Base-by-base conservation (phyloP, 352 stramenopile species). In the Phytophthora tubulina region DNA sequence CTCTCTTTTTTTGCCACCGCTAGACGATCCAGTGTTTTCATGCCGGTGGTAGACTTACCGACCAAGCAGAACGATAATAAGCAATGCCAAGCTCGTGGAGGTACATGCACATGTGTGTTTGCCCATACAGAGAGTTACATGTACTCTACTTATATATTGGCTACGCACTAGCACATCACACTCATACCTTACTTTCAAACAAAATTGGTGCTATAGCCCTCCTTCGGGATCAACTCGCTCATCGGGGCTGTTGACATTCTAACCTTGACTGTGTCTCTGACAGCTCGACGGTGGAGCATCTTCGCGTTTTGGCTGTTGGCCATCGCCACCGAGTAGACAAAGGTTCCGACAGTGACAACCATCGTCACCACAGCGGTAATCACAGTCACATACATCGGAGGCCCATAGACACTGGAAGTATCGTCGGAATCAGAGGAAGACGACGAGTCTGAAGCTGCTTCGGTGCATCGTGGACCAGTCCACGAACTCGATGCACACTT, bases 141-240 rank as follows among this genome's bases (percentile, higher is more conserved):
- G 21, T 27, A 27, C 21, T 27, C 21, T 27, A 27, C 21, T 27
- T 27, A 27, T 27, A 27, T 27, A 27, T 27, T 27, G 21, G 21
- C 21, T 39, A 39, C 35, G 35, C 2, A 39, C 35, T 39, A 39
- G 11, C 35, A 39, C 35, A 11, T 39, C 35, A 32, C 3, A 48
- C 42, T 21, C n/a, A 11, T 21, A 27, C 13, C 36, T 30, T 15
- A 6, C 10, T 9, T 58, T 60, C 50, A 71, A 3, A 72, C 64
- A 66, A 72, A 72, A 27, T 72, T 72, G 30, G 54, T 72, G 15
- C 33, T 72, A 36, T 71, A 71, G n/a, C 51, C 57, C 27, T 60
- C 54, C 42, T 71, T 71, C 51, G 41, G 30, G 31, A 14, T 30
- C 21, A 72, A 27, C n/a, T 66, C 48, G 39, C 64, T 72, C 54